Conservation (phyloP, 331 rosid genomes). For the Arachis monticola region DNA sequence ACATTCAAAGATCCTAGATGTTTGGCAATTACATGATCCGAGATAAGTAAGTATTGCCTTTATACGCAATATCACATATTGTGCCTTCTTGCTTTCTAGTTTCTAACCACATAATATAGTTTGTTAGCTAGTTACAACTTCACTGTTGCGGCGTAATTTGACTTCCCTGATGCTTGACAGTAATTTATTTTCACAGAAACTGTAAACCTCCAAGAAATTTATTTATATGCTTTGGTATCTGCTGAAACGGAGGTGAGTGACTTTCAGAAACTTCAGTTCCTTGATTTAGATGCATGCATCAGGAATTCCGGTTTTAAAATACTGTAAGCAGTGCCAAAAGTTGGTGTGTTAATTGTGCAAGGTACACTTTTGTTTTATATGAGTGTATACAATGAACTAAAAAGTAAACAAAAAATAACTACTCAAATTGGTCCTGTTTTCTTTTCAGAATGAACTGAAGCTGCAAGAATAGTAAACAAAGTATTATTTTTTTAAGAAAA, state of each 20-base stretch:
- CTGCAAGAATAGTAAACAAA: conserved; percentile 15
- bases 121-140: not conserved
- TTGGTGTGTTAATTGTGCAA: conserved; percentile 22
- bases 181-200: conserved; percentile 17
- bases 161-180: not conserved
- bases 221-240: not conserved
- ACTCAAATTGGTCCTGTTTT: conserved; percentile 13
- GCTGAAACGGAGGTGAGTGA: conserved; percentile 12
- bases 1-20: conserved; percentile 55
- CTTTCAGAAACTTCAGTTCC: conserved; percentile 29
- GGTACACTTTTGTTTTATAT: conserved; percentile 23
- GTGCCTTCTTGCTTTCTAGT: not conserved
- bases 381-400: conserved; percentile 14
- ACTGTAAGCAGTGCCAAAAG: conserved; percentile 11
- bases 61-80: conserved; percentile 1
- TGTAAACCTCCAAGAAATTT: conserved; percentile 7
- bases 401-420: conserved; percentile 1
- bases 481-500: conserved; percentile 2
- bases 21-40: conserved; percentile 23
- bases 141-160: conserved; percentile 1
- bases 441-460: conserved; percentile 31
- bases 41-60: conserved; percentile 34
- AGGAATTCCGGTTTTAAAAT: conserved; percentile 17
- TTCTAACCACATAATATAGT: conserved; percentile 19
- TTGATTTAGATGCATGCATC: conserved; percentile 16